Conservation (phyloP, 805 yeast species). For the Ogataea pignaliae region DNA sequence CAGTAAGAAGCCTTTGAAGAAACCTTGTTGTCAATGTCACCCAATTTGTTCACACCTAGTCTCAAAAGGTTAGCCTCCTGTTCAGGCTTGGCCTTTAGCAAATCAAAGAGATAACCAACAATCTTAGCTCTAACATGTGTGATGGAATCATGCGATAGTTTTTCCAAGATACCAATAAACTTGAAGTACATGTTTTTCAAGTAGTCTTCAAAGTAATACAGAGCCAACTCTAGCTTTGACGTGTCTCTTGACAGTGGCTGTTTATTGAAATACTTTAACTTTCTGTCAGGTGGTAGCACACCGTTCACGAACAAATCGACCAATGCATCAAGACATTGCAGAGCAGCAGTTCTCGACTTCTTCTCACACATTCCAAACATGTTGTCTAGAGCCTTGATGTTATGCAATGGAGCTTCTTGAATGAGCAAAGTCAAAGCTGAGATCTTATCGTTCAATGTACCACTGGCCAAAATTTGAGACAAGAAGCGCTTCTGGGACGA, state of each 20-base stretch:
- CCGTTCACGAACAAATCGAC: constrained; percentile 85
- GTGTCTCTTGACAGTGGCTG: constrained; percentile 50
- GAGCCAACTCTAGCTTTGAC: constrained; percentile 54
- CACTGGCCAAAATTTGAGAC: constrained; percentile 81
- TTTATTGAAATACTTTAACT: constrained; percentile 72
- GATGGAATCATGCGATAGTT: constrained; percentile 84
- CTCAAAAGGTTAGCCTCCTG: constrained; percentile 90
- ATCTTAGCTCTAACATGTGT: constrained; percentile 79
- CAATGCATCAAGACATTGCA: constrained; percentile 84
- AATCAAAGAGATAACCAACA: constrained; percentile 71
- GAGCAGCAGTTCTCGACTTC: constrained; percentile 88
- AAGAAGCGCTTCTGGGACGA: constrained; percentile 83
- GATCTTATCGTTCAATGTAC: constrained; percentile 93
- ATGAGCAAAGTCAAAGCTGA: constrained; percentile 88
- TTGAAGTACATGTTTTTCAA: constrained; percentile 73
- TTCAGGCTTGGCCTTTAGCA: constrained; percentile 85
- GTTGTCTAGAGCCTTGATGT: constrained; percentile 76
- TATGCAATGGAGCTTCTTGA: constrained; percentile 94
- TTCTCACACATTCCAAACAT: constrained; percentile 76
- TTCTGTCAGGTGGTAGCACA: constrained; percentile 82
- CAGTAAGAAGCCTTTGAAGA: constrained; percentile 84
- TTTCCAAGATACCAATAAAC: constrained; percentile 72
- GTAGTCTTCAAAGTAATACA: constrained; percentile 86
- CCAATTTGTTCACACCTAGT: constrained; percentile 88
- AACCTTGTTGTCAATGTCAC: constrained; percentile 88